Evolutionary conservation across 2,329 filamentous ascomycete species (phyloP).

Genomic region (Sporothrix brunneoviolacea): DNA sequence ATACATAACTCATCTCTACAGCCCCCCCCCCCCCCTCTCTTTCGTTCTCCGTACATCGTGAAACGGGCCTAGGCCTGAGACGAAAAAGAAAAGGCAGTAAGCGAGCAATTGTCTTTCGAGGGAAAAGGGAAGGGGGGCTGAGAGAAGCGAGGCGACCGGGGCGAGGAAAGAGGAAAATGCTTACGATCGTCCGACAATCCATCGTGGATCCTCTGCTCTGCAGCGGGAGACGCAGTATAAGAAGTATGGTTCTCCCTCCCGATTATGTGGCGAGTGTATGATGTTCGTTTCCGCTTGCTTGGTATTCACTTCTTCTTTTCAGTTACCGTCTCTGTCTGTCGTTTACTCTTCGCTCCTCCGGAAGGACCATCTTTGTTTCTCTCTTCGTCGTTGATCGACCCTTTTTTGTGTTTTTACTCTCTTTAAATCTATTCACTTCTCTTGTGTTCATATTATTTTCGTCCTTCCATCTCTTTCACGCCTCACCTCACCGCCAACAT

Average conservation of each 20-base stretch:
- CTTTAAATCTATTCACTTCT: not conserved
- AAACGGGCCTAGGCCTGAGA: not conserved
- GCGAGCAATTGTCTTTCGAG: no score
- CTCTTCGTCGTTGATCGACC: conserved; percentile 16
- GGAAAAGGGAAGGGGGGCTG: no score
- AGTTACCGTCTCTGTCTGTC: no score
- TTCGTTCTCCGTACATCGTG: no score
- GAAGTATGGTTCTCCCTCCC: no score
- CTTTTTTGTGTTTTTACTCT: not conserved
- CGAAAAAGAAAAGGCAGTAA: not conserved
- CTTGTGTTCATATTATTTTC: not conserved
- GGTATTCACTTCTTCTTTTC: not conserved
- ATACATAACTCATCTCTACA: no score
- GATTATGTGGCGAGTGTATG: no score
- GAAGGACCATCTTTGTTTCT: conserved; percentile 5
- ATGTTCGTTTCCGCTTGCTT: no score
- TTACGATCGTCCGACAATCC: not conserved
- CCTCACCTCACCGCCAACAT: conserved; percentile 9
- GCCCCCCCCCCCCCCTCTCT: no score
- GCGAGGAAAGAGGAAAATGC: not conserved
- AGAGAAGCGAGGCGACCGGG: not conserved
- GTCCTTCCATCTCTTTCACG: not conserved
- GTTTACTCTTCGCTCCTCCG: conserved; percentile 1
- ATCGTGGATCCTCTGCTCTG: not conserved
- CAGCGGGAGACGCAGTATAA: not conserved